Evolutionary conservation across 1,284 basidiomycete species (phyloP), one percentile per base, ranked within the genome.

Genomic region (Trametes pubescens): DNA sequence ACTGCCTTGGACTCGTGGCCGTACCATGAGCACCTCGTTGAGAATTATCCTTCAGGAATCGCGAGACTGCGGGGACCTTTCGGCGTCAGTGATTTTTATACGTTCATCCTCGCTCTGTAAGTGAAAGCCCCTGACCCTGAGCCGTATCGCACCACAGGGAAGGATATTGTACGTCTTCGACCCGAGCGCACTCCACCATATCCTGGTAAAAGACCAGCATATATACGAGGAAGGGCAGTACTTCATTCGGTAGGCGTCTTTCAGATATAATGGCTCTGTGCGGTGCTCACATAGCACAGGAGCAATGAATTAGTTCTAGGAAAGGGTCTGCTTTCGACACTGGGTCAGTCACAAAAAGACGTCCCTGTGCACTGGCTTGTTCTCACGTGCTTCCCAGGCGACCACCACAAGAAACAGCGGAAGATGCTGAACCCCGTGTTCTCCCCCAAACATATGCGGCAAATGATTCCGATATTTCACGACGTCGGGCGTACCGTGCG

Each of bases 401-500:
- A 63, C 18, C 56, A 63, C 43, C 61, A 62, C 34, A 64, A 68
- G 11, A 71, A 62, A 43, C 74, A 75, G 58, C 70, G 73, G 22
- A 74, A 72, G 62, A 49, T 73, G n/a, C 62, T 75, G 7, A 74
- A 72, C 49, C 74, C 74, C 1, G 71, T 72, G 6, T 75, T 75
- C 52, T 70, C 69, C 2, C 63, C 64, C 18, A 62, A 35, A 1
- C 72, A 75, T 47, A 69, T 74, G 70, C 69, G 71, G 6, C 54
- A 70, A 34, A 66, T 74, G 61, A 56, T 66, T 5, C 74, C 74
- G 0, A 67, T 72, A 1, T 74, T 76, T 59, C 71, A 70, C 48
- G 26, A 61, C 2, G 52, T 70, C 46, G 49, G 59, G 2, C 47
- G 40, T 37, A 47, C 46, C 16, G 67, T 64, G 21, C 8, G 48